Evolutionary conservation across 2,329 filamentous ascomycete species (phyloP).

Genomic region (Neurospora sp.): DNA sequence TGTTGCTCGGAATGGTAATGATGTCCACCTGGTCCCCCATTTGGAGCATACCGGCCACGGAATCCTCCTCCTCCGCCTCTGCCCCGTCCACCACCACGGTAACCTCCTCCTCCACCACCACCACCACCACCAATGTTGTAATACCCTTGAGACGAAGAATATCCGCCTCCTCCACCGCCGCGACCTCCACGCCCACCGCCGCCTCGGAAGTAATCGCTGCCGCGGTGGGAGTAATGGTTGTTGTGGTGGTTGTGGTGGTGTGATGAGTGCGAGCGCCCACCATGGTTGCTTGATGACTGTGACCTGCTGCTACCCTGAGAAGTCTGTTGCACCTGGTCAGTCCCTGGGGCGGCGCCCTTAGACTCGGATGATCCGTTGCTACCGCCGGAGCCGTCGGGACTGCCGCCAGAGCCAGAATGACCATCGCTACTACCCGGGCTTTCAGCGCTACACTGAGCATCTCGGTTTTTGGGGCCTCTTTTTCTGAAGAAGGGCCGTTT

Average conservation of each 20-base stretch:
- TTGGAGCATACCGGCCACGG: constrained; percentile 3
- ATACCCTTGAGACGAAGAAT: background rate
- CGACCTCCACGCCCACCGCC: background rate
- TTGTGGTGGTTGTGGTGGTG: background rate
- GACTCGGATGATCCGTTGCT: background rate
- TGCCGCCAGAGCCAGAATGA: background rate
- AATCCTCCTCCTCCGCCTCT: constrained; percentile 1
- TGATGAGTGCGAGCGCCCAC: background rate
- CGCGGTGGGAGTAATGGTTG: background rate
- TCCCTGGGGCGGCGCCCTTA: background rate
- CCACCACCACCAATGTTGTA: background rate
- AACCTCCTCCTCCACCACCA: no score
- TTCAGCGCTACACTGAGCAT: background rate
- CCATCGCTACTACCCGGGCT: background rate
- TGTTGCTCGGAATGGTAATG: background rate
- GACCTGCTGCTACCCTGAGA: background rate
- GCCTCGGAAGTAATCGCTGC: background rate
- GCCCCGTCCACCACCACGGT: background rate
- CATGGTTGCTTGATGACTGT: background rate
- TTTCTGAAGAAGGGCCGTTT: constrained; percentile 6
- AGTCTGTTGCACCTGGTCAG: background rate
- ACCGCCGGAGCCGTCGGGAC: background rate
- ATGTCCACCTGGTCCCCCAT: background rate
- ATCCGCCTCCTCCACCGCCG: background rate
- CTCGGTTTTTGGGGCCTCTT: background rate